These are phyloP conservation scores for Aphanomyces euteiches DNA, from an alignment of 352 stramenopile species.

Conservation along the genomic window DNA sequence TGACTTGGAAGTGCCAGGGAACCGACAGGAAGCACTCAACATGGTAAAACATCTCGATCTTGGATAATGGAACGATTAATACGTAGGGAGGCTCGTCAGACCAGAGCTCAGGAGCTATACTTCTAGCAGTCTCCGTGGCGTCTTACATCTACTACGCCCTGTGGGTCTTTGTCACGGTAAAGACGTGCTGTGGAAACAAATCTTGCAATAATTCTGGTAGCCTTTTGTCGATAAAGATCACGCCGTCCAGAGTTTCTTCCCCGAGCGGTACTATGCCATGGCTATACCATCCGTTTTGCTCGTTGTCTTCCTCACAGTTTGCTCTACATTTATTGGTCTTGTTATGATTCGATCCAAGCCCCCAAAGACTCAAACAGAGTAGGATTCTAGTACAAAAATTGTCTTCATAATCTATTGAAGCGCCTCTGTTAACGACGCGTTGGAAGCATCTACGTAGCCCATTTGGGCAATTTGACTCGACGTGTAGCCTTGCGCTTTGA, in stretches of 20 bases:
- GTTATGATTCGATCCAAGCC: conserved; percentile 85
- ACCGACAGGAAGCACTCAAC: background rate
- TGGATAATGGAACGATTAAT: too few relatives aligned
- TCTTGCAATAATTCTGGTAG: conserved; percentile 36
- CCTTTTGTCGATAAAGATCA: conserved; percentile 84
- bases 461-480: conserved; percentile 83
- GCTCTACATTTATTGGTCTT: conserved; percentile 82
- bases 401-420: conserved; percentile 53
- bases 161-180: conserved; percentile 88
- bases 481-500: conserved; percentile 66
- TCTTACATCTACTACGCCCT: conserved; percentile 90
- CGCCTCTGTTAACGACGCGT: conserved; percentile 32
- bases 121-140: conserved; percentile 74
- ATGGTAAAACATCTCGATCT: background rate
- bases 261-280: conserved; percentile 87
- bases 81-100: conserved; percentile 57
- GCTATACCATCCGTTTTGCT: conserved; percentile 80
- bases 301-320: conserved; percentile 78
- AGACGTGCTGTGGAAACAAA: conserved; percentile 15
- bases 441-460: conserved; percentile 70
- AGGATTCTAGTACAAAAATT: background rate
- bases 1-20: too few relatives aligned
- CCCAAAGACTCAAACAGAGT: conserved; percentile 58
- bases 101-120: conserved; percentile 65
- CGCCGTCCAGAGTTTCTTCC: conserved; percentile 75